Base-by-base conservation (phyloP, 1,284 basidiomycete genomes). In the Trichosporon ovoides region DNA sequence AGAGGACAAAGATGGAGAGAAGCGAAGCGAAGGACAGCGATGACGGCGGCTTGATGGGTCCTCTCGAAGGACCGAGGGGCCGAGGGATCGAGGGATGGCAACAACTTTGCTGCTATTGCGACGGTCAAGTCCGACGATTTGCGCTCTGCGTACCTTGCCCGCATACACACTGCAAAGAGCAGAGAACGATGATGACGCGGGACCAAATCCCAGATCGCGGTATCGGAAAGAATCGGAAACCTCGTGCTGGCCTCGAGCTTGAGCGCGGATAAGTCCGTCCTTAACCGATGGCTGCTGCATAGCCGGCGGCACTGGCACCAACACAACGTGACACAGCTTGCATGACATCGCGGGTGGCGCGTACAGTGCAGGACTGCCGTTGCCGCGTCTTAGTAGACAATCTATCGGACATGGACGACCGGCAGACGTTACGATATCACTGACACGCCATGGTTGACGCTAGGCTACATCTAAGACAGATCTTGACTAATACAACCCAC, bases 41-140 rank as follows among this genome's bases (percentile, higher is more conserved):
- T 48, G 43, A 48, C 43, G 43, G 22, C n/a, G 38, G 14, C 14
- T n/a, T 18, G 24, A 16, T 48, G 12, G 24, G 13, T 48, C n/a
- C 43, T 28, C 3, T 18, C 9, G 13, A 20, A 48, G 22, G 43
- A 48, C 43, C 43, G 43, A 48, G 43, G 40, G 43, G 43, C 43
- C 43, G 43, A 48, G 43, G 40, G 24, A 20, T 24, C 40, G 24
- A 46, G 40, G 43, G 43, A 48, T 48, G 37, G 37, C 37, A 48
- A 48, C 43, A 48, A 48, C 43, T 48, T 48, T 48, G 43, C 43
- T 28, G 12, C 10, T 11, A n/a, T 13, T 14, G 3, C 12, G 43
- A 48, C 43, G 43, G 43, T 28, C 22, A 48, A 48, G 43, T 28
- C 43, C 43, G 43, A 48, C 43, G 43, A 19, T 48, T 48, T 22